Evolutionary conservation across 257 asterid species (phyloP).

Genomic region (Solanum chilense): DNA sequence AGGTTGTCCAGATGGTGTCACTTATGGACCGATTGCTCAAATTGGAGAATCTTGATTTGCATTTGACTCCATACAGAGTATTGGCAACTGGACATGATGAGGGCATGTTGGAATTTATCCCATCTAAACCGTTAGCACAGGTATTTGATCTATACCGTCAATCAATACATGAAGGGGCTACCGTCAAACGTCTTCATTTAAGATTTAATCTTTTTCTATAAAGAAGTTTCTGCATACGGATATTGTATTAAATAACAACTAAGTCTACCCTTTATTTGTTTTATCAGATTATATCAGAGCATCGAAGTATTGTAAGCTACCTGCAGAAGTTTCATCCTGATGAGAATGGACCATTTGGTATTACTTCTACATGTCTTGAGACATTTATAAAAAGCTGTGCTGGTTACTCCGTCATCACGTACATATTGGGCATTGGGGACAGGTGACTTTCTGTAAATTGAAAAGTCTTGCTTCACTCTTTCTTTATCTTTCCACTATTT

Average conservation of each 20-base stretch:
- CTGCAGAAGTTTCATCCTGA: constrained; percentile 92
- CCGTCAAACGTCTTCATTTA: neutral
- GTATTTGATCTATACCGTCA: constrained; percentile 18
- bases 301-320: constrained; percentile 84
- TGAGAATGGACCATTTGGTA: constrained; percentile 88
- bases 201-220: neutral
- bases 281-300: constrained; percentile 94
- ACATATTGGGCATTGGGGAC: constrained; percentile 96
- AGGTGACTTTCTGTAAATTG: constrained; percentile 33
- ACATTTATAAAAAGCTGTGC: constrained; percentile 97
- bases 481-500: neutral
- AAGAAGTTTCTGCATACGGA: neutral
- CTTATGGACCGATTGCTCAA: constrained; percentile 94
- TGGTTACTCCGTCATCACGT: constrained; percentile 97
- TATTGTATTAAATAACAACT: neutral
- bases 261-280: neutral
- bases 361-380: constrained; percentile 89
- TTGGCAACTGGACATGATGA: constrained; percentile 97
- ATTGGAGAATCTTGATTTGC: constrained; percentile 95
- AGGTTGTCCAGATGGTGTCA: constrained; percentile 98
- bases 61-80: constrained; percentile 90
- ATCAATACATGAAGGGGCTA: neutral
- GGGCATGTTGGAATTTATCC: constrained; percentile 97
- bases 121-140: constrained; percentile 95
- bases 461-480: neutral